Percentiles rank a stretch among this genome's conserved stretches.
Conservation (phyloP, 2,329 filamentous ascomycete genomes). For the Capronia coronata region DNA sequence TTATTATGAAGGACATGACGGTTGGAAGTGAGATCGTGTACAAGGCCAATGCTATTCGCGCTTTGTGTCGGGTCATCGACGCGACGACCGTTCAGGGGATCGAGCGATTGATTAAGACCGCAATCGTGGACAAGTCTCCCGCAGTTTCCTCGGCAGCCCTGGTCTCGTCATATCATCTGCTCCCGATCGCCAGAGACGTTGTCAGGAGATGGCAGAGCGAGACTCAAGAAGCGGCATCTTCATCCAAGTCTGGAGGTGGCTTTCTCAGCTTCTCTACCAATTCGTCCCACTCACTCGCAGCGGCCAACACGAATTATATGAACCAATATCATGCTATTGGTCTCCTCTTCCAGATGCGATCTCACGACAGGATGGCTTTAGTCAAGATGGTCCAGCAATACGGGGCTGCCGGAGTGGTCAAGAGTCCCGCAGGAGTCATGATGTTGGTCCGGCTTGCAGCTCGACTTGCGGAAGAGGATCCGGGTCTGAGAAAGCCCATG, state of each 20-base stretch:
- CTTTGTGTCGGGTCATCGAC: conserved; percentile 93
- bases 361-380: conserved; percentile 93
- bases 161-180: conserved; percentile 93
- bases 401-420: conserved; percentile 80
- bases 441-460: conserved; percentile 89
- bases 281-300: conserved; percentile 62
- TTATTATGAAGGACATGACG: conserved; percentile 98
- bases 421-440: conserved; percentile 87
- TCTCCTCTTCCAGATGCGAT: conserved; percentile 93
- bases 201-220: conserved; percentile 98
- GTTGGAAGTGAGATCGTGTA: conserved; percentile 91
- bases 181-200: conserved; percentile 91
- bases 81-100: conserved; percentile 95
- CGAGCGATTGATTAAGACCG: conserved; percentile 96
- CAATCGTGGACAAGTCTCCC: conserved; percentile 97
- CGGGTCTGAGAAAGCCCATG: conserved; percentile 86
- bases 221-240: conserved; percentile 91
- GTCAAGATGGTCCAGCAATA: conserved; percentile 99
- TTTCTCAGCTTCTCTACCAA: conserved; percentile 91
- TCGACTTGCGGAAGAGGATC: conserved; percentile 89
- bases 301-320: conserved; percentile 86
- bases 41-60: conserved; percentile 90
- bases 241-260: conserved; percentile 77
- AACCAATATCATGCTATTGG: conserved; percentile 98
- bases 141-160: conserved; percentile 94